A percentile compares a stretch with the other conserved stretches of the same genome.
These are phyloP conservation scores for Penicillium alfredii DNA, from an alignment of 495 filamentous ascomycete species.

Conservation along the genomic window DNA sequence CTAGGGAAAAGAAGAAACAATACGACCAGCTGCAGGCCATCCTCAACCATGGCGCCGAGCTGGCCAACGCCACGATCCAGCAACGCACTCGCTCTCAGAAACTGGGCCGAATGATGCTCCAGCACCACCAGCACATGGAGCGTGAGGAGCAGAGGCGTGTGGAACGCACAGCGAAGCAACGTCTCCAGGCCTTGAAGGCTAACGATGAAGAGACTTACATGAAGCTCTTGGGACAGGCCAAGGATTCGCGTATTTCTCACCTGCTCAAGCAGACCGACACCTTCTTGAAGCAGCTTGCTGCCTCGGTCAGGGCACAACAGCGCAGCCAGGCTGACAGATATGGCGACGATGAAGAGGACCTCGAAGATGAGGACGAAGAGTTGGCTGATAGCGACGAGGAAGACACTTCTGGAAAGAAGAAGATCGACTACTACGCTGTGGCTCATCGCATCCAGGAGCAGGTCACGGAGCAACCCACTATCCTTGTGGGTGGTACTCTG, in stretches of 20 bases:
- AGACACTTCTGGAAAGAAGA: constrained; percentile 57
- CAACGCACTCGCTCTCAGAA: constrained; percentile 72
- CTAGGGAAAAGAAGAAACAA: constrained; percentile 93
- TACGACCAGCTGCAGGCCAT: constrained; percentile 76
- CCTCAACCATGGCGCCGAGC: constrained; percentile 61
- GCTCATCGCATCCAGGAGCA: constrained; percentile 94
- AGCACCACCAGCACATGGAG: constrained; percentile 91
- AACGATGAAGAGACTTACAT: constrained; percentile 99
- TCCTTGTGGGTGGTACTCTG: constrained; percentile 82
- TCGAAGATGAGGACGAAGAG: constrained; percentile 62
- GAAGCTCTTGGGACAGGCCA: constrained; percentile 93
- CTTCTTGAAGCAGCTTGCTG: constrained; percentile 90
- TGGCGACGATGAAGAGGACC: constrained; percentile 54
- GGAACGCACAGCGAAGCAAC: constrained; percentile 95
- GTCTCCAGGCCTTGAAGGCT: constrained; percentile 96
- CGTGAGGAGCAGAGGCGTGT: constrained; percentile 98
- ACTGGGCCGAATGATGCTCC: constrained; percentile 77
- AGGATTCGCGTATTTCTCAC: constrained; percentile 98
- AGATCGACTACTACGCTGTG: constrained; percentile 97
- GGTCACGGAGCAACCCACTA: constrained; percentile 70
- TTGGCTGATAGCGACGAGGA: constrained; percentile 61
- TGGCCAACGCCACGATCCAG: constrained; percentile 44
- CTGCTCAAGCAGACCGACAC: constrained; percentile 92
- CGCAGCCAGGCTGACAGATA: constrained; percentile 73
- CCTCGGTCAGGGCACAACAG: constrained; percentile 88